These are phyloP conservation scores for Oryza longistaminata DNA, from an alignment of 176 grass and related monocot genomes.

Conservation along the genomic window DNA sequence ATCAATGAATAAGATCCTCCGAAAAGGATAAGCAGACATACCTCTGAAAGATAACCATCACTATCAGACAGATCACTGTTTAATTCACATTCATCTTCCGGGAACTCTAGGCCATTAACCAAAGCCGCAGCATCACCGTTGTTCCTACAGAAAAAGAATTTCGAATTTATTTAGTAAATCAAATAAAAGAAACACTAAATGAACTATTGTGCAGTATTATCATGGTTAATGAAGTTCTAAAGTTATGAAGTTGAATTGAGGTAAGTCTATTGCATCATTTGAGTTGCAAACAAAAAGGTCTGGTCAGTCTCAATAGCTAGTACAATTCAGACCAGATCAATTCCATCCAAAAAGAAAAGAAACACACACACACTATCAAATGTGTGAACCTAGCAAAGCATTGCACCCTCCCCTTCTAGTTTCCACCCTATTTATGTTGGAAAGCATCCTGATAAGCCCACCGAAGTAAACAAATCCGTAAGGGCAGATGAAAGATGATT, in stretches of 20 bases:
- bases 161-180: not conserved
- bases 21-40: conserved; percentile 22
- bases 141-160: conserved; percentile 37
- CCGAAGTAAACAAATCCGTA: not conserved
- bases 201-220: not conserved
- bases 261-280: not conserved
- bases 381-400: not conserved
- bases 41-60: conserved; percentile 89
- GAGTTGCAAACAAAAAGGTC: not conserved
- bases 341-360: not conserved
- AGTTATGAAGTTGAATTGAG: not conserved
- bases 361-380: not conserved
- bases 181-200: not conserved
- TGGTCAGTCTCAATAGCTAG: not conserved
- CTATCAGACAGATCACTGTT: conserved; percentile 67
- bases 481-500: not conserved
- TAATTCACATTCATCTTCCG: conserved; percentile 56
- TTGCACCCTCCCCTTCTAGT: not conserved
- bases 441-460: not conserved
- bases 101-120: conserved; percentile 52
- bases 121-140: conserved; percentile 27
- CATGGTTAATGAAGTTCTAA: not conserved
- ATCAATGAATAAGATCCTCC: not conserved
- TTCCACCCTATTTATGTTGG: not conserved
- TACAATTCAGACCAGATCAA: not conserved